phyloP scores from a whole-genome alignment of 2,329 filamentous ascomycete genomes.

The Graphium sp. region DNA sequence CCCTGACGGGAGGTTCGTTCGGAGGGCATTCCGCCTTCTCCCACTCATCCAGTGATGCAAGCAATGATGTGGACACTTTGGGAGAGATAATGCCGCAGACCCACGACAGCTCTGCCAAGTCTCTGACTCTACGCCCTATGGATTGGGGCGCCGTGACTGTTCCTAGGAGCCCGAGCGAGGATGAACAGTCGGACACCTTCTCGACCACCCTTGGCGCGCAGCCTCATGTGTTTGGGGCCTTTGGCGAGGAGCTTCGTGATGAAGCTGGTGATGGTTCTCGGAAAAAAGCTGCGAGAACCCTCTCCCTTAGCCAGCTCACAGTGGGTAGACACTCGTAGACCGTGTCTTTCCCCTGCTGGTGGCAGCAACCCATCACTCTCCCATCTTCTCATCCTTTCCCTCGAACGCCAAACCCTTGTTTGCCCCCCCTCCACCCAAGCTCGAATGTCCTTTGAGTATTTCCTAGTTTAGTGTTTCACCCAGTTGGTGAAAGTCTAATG shows the following conservation, averaged over 20 bases:
- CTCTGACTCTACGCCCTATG: conserved; percentile 7
- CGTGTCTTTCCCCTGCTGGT: no score
- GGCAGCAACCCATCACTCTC: no score
- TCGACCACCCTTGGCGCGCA: conserved; percentile 21
- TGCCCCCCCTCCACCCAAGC: no score
- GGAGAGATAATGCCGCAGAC: conserved; percentile 6
- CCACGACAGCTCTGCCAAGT: conserved; percentile 5
- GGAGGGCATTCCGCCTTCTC: conserved; percentile 4
- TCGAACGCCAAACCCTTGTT: no score
- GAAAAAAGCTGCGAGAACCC: conserved; percentile 41
- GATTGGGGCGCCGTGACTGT: conserved; percentile 18
- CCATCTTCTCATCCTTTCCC: no score
- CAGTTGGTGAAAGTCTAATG: no score
- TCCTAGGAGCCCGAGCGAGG: conserved; percentile 17
- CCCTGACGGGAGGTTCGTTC: conserved; percentile 2
- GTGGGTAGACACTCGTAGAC: conserved; percentile 20
- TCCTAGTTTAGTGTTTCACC: no score
- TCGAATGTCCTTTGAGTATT: no score
- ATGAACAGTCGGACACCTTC: conserved; percentile 28
- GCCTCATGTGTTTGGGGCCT: conserved; percentile 21
- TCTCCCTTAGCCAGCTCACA: conserved; percentile 47
- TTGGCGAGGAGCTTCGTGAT: conserved; percentile 22
- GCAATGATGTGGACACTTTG: conserved; percentile 8
- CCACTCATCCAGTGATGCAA: conserved; percentile 2
- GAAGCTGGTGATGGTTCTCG: conserved; percentile 19